Evolutionary conservation across 2,329 filamentous ascomycete species (phyloP).

Genomic region (Fusarium sp.): DNA sequence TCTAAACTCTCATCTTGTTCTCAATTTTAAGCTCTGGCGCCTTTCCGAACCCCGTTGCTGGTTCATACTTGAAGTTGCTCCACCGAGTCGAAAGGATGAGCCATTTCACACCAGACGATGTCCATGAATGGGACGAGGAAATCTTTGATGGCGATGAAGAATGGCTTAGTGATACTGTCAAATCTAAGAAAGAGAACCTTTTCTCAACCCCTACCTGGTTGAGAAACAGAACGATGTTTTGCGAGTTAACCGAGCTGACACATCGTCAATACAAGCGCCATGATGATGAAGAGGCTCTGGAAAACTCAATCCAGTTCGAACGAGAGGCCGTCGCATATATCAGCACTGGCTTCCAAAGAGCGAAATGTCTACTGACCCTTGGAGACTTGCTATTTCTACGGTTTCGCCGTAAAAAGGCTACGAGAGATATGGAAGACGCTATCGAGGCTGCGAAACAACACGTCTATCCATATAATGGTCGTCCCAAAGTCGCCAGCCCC

Average conservation of each 20-base stretch:
- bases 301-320: not conserved
- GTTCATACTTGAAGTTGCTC: no score
- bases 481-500: fast-evolving
- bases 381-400: not conserved
- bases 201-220: not conserved
- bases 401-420: not conserved
- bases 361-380: not conserved
- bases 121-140: not conserved
- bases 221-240: not conserved
- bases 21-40: fast-evolving
- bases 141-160: not conserved
- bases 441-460: not conserved
- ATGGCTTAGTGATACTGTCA: fast-evolving
- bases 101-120: not conserved
- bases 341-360: not conserved
- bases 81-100: not conserved
- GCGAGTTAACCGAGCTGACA: not conserved
- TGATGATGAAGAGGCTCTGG: not conserved
- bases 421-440: not conserved
- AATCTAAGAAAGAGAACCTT: fast-evolving
- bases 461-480: not conserved
- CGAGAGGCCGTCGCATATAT: not conserved
- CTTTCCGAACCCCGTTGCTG: no score
- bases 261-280: not conserved
- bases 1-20: no score